phyloP scores from a whole-genome alignment of 2,329 filamentous ascomycete genomes.

The Colletotrichum sp. region DNA sequence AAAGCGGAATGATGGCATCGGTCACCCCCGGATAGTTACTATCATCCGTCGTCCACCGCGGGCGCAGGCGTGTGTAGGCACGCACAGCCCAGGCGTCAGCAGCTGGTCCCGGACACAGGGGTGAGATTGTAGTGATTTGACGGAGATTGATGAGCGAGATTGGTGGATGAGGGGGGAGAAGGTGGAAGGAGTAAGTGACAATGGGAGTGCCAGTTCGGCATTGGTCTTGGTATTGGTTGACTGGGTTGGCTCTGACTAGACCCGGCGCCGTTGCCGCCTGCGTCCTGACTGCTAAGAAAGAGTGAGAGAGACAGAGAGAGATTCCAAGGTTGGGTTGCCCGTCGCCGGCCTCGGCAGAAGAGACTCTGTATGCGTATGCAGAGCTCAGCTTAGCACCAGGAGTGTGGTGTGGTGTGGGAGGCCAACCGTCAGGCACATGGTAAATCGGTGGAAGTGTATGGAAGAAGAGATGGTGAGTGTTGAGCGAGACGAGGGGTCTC shows the following conservation, averaged over 20 bases:
- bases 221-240: not conserved
- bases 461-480: not conserved
- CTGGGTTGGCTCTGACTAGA: conserved; percentile 6
- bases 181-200: not conserved
- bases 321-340: not conserved
- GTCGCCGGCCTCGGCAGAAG: conserved; percentile 15
- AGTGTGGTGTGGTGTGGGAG: not conserved
- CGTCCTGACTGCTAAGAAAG: not conserved
- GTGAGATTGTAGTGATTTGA: not conserved
- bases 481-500: conserved; percentile 7
- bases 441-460: conserved; percentile 11
- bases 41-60: not conserved
- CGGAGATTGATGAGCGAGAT: not conserved
- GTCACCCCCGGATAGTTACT: conserved; percentile 11
- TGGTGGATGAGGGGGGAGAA: not conserved
- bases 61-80: conserved; percentile 3
- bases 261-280: conserved; percentile 19
- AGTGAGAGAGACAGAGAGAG: not conserved
- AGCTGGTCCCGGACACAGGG: conserved; percentile 12
- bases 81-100: conserved; percentile 15
- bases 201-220: not conserved
- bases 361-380: conserved; percentile 15
- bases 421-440: not conserved
- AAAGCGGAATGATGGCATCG: conserved; percentile 18
- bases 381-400: not conserved